These are phyloP conservation scores for Penicillium taxi DNA, from an alignment of 495 filamentous ascomycete genomes.

Conservation along the genomic window DNA sequence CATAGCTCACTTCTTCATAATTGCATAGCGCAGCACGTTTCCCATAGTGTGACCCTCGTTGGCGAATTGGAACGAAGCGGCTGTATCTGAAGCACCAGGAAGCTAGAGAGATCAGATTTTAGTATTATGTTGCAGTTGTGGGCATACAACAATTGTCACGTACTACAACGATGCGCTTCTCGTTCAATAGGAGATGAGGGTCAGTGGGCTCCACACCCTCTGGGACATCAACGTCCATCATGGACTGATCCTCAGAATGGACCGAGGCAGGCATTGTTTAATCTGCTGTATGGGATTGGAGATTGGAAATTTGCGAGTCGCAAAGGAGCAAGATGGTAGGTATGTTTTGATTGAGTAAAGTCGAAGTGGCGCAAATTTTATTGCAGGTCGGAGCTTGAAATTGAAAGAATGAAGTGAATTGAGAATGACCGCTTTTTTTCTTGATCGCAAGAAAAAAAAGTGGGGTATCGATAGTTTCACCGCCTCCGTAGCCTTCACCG, in stretches of 20 bases:
- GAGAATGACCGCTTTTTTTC: neutral
- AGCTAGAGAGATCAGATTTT: constrained; percentile 38
- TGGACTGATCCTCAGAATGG: constrained; percentile 43
- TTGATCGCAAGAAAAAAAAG: constrained; percentile 23
- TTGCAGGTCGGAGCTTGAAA: too few species aligned
- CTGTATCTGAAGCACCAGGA: constrained; percentile 60
- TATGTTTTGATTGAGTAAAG: too few species aligned
- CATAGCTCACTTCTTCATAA: constrained; percentile 87
- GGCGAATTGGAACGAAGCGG: constrained; percentile 80
- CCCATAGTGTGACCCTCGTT: constrained; percentile 92
- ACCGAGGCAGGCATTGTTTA: constrained; percentile 40
- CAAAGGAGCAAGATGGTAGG: too few species aligned
- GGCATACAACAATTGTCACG: constrained; percentile 17
- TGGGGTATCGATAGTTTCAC: constrained; percentile 28
- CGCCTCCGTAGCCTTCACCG: too few species aligned
- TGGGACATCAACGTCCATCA: constrained; percentile 40
- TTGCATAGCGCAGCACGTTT: constrained; percentile 86
- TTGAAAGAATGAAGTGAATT: constrained; percentile 4
- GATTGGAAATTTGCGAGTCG: neutral
- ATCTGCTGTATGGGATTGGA: constrained; percentile 7
- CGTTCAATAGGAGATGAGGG: constrained; percentile 37
- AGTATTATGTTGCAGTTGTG: neutral
- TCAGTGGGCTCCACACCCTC: constrained; percentile 32
- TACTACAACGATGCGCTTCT: constrained; percentile 51
- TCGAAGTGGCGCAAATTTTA: too few species aligned